Base-by-base conservation (phyloP, 139 green algal species). In the Auxenochlorella pyrenoidosa region DNA sequence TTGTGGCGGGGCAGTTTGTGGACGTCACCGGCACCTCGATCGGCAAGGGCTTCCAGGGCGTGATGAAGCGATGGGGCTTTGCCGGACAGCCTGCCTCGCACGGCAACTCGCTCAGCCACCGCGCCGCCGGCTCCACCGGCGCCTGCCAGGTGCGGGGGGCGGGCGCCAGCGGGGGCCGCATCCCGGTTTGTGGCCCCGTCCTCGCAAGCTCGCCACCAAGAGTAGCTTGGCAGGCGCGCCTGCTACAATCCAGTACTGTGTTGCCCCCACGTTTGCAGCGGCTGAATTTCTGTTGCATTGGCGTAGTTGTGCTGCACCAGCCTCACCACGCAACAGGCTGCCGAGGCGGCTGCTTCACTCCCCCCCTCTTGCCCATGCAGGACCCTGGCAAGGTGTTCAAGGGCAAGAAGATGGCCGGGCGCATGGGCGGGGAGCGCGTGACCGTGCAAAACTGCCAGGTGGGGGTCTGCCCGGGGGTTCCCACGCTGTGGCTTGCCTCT, bases 351-450 rank as follows among this genome's bases (percentile, higher is more conserved):
- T 51, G 16, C 75, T 28, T 40, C 75, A 26, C 30, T 0, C 75
- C 75, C 24, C 30, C 28, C 43, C 44, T 30, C 36, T 43, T 60
- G 19, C 16, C 16, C 58, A n/a, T 85, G 28, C 92, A 95, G 75
- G 95, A 97, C 91, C 96, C 96, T 0, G 97, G 96, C 43, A 96
- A 94, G 83, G 94, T 99, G 60, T 99, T 96, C 92, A 98, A 98
- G 89, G 97, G 96, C 81, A 99, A 99, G 91, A 99, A 99, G 91
- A 98, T 99, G 96, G 89, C 98, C 0, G 98, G 98, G 15, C 93
- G 94, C 54, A 98, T 99, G 96, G 98, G 98, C 70, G 89, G 90
- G 36, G 91, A 96, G 79, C 90, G 81, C 32, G 85, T 94, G 30
- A 99, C 96, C 2, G 94, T 98, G 51, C 93, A 94, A 43, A 95